These are phyloP conservation scores for Mesembryanthemum crystallinum DNA, from an alignment of 148 eudicot genomes.

Conservation along the genomic window DNA sequence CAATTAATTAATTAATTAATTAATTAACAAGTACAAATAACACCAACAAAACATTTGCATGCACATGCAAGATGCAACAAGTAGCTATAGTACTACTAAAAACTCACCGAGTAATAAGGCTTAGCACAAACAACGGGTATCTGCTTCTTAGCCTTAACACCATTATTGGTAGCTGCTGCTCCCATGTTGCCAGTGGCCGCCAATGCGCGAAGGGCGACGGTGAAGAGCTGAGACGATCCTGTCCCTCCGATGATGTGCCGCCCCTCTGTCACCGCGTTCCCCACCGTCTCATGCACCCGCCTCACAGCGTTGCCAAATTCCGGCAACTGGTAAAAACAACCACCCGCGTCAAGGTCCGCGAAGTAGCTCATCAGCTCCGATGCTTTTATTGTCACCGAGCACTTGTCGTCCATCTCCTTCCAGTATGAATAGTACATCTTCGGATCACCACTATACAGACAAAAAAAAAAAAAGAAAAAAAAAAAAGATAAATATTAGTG, in stretches of 20 bases:
- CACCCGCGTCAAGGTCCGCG: constrained; percentile 21
- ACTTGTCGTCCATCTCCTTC: constrained; percentile 39
- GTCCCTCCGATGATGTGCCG: constrained; percentile 55
- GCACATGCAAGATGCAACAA: too few species aligned
- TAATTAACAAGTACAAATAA: too few species aligned
- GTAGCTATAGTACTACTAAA: too few species aligned
- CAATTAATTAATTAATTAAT: too few species aligned
- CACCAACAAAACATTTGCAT: too few species aligned
- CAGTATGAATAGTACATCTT: constrained; percentile 52
- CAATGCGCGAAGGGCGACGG: constrained; percentile 52
- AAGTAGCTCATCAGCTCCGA: constrained; percentile 62
- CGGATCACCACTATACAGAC: constrained; percentile 72
- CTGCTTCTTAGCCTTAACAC: constrained; percentile 18
- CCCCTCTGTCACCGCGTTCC: constrained; percentile 47
- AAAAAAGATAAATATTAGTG: background rate
- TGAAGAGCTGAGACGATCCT: constrained; percentile 63
- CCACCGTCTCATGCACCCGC: constrained; percentile 43
- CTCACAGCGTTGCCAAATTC: constrained; percentile 46
- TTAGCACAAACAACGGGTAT: constrained; percentile 50
- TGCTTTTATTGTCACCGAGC: constrained; percentile 42
- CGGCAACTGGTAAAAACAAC: constrained; percentile 59
- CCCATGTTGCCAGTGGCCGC: constrained; percentile 3
- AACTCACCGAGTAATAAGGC: constrained; percentile 68
- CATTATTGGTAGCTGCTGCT: constrained; percentile 7
- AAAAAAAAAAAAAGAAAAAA: background rate